A percentile compares a stretch with the other conserved stretches of the same genome.
Conservation (phyloP, 176 grass and related monocot genomes). For the Poa pratensis region DNA sequence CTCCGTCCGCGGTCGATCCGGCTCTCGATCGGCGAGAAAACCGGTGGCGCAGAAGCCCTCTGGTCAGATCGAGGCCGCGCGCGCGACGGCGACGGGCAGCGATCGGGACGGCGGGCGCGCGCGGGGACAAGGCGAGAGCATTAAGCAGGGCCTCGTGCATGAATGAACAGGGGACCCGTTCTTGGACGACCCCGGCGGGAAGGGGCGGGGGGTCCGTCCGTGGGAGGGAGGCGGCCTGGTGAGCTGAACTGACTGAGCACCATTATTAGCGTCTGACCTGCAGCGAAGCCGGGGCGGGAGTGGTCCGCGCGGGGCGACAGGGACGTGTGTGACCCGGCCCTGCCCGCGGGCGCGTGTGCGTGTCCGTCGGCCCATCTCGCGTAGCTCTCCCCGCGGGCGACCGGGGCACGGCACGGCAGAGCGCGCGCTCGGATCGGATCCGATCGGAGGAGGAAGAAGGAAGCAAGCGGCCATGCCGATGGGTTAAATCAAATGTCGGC, state of each 20-base stretch:
- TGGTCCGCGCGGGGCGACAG: conserved; percentile 50
- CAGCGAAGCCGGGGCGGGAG: neutral
- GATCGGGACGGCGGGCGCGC: conserved; percentile 13
- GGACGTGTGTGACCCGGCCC: conserved; percentile 27
- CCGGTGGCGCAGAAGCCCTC: too few relatives aligned
- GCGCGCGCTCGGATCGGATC: neutral
- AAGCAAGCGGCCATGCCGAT: conserved; percentile 34
- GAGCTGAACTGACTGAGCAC: conserved; percentile 30
- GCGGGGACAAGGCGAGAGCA: conserved; percentile 13
- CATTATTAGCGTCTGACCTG: conserved; percentile 52
- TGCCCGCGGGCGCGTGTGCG: too few relatives aligned
- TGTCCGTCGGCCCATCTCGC: conserved; percentile 37
- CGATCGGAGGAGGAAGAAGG: neutral
- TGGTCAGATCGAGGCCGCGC: too few relatives aligned
- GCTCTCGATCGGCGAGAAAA: neutral
- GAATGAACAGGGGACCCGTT: conserved; percentile 37
- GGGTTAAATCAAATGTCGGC: conserved; percentile 22
- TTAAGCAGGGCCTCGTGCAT: conserved; percentile 34
- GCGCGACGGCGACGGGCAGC: conserved; percentile 37
- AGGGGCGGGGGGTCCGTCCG: neutral
- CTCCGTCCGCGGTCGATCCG: neutral
- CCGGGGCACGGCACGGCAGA: conserved; percentile 31
- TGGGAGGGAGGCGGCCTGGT: neutral
- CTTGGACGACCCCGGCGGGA: neutral
- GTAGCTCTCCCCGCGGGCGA: conserved; percentile 39